These are phyloP conservation scores for Citrullus amarus DNA, from an alignment of 306 rosid genomes.

Conservation along the genomic window DNA sequence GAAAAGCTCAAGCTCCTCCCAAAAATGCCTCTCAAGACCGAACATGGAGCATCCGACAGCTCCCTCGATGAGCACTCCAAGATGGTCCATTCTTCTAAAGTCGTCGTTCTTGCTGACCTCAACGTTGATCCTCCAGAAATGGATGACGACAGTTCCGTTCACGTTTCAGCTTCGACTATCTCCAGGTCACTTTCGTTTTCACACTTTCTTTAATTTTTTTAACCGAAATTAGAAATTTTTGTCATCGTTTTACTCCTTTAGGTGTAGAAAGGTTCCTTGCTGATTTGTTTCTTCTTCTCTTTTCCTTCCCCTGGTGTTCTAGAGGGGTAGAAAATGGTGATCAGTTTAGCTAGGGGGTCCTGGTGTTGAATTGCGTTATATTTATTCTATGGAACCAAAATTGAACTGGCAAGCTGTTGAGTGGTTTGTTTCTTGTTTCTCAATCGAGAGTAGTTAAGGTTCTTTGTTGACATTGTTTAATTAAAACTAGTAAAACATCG, in stretches of 20 bases:
- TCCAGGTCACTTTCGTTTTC: slow-evolving; percentile 22
- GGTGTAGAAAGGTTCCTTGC: background rate
- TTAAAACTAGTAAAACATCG: background rate
- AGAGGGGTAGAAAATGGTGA: background rate
- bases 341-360: background rate
- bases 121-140: slow-evolving; percentile 73
- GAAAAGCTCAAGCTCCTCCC: background rate
- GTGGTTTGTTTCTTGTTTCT: background rate
- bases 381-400: background rate
- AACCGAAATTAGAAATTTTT: background rate
- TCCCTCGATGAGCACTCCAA: slow-evolving; percentile 19
- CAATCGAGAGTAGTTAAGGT: background rate
- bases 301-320: background rate
- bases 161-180: slow-evolving; percentile 26
- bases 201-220: background rate
- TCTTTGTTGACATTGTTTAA: background rate
- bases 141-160: slow-evolving; percentile 35
- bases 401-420: background rate
- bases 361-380: background rate
- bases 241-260: background rate
- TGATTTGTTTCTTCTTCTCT: background rate
- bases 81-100: slow-evolving; percentile 23
- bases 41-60: slow-evolving; percentile 8
- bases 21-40: slow-evolving; percentile 1
- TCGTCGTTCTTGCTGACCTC: slow-evolving; percentile 67